These are phyloP conservation scores for Aspergillus spinulosporus DNA, from an alignment of 2,329 filamentous ascomycete species.

Conservation along the genomic window DNA sequence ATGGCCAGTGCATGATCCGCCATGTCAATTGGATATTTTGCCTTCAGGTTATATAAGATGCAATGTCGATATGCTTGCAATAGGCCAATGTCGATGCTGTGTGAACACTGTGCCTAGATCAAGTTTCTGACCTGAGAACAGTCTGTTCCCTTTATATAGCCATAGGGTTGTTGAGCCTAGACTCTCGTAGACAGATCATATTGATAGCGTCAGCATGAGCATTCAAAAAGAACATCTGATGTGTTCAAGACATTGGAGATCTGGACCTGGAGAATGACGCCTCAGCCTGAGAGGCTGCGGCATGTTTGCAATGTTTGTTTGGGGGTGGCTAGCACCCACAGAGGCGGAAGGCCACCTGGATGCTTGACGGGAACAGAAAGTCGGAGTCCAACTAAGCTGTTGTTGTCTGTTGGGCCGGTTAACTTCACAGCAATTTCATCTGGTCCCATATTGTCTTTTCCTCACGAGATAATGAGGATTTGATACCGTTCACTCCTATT, in stretches of 20 bases:
- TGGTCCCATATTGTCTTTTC: constrained; percentile 4
- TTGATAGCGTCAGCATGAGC: neutral
- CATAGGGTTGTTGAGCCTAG: neutral
- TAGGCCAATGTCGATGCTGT: too few species aligned
- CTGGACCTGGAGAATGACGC: neutral
- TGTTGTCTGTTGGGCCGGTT: constrained; percentile 20
- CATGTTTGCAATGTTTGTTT: constrained; percentile 44
- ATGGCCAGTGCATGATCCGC: too few species aligned
- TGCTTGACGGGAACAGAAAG: constrained; percentile 10
- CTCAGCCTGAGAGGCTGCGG: constrained; percentile 22
- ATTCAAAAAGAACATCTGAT: neutral
- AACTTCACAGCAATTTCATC: constrained; percentile 18
- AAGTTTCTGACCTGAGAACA: too few species aligned
- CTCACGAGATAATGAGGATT: constrained; percentile 33
- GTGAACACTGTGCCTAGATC: too few species aligned
- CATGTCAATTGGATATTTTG: too few species aligned
- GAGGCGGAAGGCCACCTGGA: constrained; percentile 45
- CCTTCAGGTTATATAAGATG: too few species aligned
- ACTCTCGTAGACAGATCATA: neutral
- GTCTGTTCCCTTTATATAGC: too few species aligned
- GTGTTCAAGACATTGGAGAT: neutral
- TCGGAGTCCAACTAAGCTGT: constrained; percentile 22
- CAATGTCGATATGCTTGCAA: too few species aligned
- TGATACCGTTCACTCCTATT: constrained; percentile 31
- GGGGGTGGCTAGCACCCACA: constrained; percentile 30